Percentiles rank a stretch among this genome's conserved stretches.
phyloP scores from a whole-genome alignment of 2,329 filamentous ascomycete genomes.

The Colletotrichum musicola region DNA sequence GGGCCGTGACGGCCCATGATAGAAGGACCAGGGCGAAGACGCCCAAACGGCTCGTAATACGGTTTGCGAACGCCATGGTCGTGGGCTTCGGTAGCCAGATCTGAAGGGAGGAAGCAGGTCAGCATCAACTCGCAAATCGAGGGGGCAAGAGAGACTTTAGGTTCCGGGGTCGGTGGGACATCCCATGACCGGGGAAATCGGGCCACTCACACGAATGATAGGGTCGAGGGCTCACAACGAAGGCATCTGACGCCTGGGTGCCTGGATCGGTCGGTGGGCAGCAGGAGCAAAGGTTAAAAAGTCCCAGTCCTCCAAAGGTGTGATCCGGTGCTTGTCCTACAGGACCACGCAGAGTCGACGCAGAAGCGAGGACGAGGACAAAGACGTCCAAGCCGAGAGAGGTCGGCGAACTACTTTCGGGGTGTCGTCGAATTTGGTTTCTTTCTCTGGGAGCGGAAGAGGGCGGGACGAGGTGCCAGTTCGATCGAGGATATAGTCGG shows the following conservation, averaged over 20 bases:
- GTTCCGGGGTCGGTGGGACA: slow-evolving; percentile 7
- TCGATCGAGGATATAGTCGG: slow-evolving; percentile 16
- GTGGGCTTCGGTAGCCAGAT: slow-evolving; percentile 8
- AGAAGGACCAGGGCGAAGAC: slow-evolving; percentile 44
- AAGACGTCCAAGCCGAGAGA: slow-evolving; percentile 1
- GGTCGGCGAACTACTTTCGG: slow-evolving; percentile 5
- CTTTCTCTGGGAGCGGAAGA: background rate
- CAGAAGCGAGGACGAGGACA: slow-evolving; percentile 19
- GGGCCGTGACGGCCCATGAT: slow-evolving; percentile 42
- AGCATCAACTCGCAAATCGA: background rate
- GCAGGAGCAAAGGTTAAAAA: slow-evolving; percentile 28
- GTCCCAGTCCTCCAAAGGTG: slow-evolving; percentile 13
- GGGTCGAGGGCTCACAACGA: slow-evolving; percentile 27
- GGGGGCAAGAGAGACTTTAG: slow-evolving; percentile 5
- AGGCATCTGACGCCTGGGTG: slow-evolving; percentile 35
- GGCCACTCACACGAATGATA: slow-evolving; percentile 29
- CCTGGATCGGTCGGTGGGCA: slow-evolving; percentile 25
- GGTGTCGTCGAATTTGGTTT: background rate
- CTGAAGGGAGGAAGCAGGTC: slow-evolving; percentile 16
- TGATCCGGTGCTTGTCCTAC: slow-evolving; percentile 26
- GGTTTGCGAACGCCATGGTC: slow-evolving; percentile 42
- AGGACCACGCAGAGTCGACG: slow-evolving; percentile 30
- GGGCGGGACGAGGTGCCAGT: background rate
- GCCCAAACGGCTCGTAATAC: slow-evolving; percentile 42
- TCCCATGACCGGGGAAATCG: background rate